Evolutionary conservation across 192 early-diverging fungal species (phyloP).

Genomic region (Neocallimastix lanati): DNA sequence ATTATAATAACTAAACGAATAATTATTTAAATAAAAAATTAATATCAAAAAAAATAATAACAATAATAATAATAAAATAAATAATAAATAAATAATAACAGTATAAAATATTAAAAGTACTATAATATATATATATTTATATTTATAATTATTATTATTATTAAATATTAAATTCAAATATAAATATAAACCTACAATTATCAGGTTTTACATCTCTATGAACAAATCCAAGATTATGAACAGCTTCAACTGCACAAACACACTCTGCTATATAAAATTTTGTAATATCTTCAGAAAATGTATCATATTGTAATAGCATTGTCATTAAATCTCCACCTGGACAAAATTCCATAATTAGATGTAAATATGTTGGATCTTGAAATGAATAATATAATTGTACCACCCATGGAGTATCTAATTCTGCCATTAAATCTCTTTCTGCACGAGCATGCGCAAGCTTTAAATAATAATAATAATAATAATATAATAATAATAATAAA

Average conservation of each 20-base stretch:
- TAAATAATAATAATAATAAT: not conserved
- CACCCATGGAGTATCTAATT: slow-evolving; percentile 83
- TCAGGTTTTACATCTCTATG: slow-evolving; percentile 57
- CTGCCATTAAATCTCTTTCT: slow-evolving; percentile 92
- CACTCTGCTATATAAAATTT: slow-evolving; percentile 98
- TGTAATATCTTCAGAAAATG: slow-evolving; percentile 88
- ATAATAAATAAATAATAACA: too few species aligned
- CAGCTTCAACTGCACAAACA: slow-evolving; percentile 76
- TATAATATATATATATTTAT: not conserved
- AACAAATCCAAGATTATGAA: slow-evolving; percentile 87
- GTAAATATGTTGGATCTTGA: slow-evolving; percentile 81
- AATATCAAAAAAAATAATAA: too few species aligned
- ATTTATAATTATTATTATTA: not conserved
- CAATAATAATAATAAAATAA: too few species aligned
- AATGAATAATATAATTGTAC: slow-evolving; percentile 97
- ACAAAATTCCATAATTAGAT: slow-evolving; percentile 98
- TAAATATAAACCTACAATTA: slow-evolving; percentile 15
- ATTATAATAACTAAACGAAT: too few species aligned
- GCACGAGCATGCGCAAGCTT: slow-evolving; percentile 90
- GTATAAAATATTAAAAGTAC: too few species aligned
- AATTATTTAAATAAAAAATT: not conserved
- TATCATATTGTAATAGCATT: slow-evolving; percentile 95
- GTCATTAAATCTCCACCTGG: slow-evolving; percentile 99
- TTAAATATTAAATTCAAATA: too few species aligned
- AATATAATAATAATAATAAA: too few species aligned